Percentiles rank a stretch among this genome's conserved stretches.
Evolutionary conservation across 345 rosid genomes (phyloP).

Genomic region (Lumnitzera littorea): DNA sequence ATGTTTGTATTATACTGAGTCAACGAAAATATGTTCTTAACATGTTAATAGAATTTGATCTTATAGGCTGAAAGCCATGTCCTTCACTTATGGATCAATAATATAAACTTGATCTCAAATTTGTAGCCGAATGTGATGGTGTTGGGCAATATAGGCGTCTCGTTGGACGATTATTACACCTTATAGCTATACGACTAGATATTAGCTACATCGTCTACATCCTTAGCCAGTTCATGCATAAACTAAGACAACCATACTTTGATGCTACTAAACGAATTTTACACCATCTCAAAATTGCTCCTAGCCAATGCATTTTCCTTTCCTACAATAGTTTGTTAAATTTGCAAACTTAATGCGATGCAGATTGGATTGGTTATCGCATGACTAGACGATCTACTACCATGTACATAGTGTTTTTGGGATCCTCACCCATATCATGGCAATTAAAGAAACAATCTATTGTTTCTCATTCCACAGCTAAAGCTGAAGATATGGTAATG

Average conservation of each 20-base stretch:
- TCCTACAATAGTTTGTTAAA: too few species aligned
- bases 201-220: background rate
- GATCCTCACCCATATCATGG: too few species aligned
- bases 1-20: background rate
- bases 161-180: background rate
- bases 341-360: too few species aligned
- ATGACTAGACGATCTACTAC: too few species aligned
- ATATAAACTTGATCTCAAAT: background rate
- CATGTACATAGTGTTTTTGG: too few species aligned
- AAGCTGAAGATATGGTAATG: too few species aligned
- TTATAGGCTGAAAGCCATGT: background rate
- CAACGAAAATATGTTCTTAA: background rate
- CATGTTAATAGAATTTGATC: background rate
- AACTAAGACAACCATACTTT: background rate
- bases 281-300: background rate
- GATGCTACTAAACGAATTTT: background rate
- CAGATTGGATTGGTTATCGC: too few species aligned
- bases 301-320: background rate
- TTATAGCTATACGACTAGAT: background rate
- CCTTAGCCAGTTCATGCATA: background rate
- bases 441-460: too few species aligned
- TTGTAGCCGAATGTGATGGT: background rate
- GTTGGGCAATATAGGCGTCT: background rate
- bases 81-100: background rate
- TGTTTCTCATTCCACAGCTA: too few species aligned